Conservation (phyloP, 805 yeast genomes). For the Wickerhamiella parazyma region DNA sequence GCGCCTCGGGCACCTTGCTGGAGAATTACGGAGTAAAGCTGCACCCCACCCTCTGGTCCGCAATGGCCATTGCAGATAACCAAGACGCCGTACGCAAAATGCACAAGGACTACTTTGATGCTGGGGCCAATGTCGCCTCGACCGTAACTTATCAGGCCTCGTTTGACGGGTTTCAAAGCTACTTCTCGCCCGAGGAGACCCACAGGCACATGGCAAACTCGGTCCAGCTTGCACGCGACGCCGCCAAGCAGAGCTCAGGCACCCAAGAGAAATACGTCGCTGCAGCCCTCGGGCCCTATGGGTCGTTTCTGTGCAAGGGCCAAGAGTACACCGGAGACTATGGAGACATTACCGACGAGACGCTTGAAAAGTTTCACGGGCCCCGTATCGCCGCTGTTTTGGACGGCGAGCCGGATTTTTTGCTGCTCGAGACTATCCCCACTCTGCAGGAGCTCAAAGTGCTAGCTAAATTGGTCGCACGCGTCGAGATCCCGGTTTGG, state of each 20-base stretch:
- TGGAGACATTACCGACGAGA: constrained; percentile 28
- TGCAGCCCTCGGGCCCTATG: constrained; percentile 69
- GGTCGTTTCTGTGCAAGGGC: constrained; percentile 53
- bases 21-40: constrained; percentile 36
- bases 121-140: constrained; percentile 43
- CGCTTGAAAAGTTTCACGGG: constrained; percentile 38
- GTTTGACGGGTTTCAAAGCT: constrained; percentile 14
- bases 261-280: constrained; percentile 26
- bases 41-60: constrained; percentile 47
- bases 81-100: constrained; percentile 35
- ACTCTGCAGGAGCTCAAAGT: constrained; percentile 41
- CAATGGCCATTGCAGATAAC: constrained; percentile 34
- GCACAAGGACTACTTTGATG: constrained; percentile 37
- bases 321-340: constrained; percentile 66
- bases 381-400: constrained; percentile 32
- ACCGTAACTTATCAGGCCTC: constrained; percentile 53
- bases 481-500: constrained; percentile 31
- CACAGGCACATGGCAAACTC: constrained; percentile 17
- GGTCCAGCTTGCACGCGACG: constrained; percentile 22
- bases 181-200: constrained; percentile 20
- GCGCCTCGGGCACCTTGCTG: constrained; percentile 53
- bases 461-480: constrained; percentile 31
- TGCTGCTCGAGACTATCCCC: constrained; percentile 67
- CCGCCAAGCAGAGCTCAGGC: constrained; percentile 12
- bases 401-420: constrained; percentile 32